Conservation (phyloP, 78 protist genomes). For the slime mould (Dictyostelium discoideum) region DNA sequence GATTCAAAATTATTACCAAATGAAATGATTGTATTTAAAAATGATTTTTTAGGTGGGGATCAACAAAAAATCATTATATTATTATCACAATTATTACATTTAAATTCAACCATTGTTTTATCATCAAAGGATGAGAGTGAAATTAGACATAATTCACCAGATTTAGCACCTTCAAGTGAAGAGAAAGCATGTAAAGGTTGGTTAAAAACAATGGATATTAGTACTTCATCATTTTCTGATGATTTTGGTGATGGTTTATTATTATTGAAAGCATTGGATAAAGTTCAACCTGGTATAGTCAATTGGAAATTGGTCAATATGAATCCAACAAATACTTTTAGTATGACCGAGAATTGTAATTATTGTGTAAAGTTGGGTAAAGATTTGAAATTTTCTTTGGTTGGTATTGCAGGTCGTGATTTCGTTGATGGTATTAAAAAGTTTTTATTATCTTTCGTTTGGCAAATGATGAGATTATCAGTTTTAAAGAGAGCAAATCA, state of each 20-base stretch:
- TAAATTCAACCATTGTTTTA: neutral
- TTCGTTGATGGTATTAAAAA: constrained; percentile 74
- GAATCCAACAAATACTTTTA: constrained; percentile 51
- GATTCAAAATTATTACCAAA: neutral
- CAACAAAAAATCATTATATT: neutral
- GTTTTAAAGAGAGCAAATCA: constrained; percentile 30
- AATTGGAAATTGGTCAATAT: constrained; percentile 68
- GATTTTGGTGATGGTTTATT: constrained; percentile 65
- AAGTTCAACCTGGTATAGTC: constrained; percentile 50
- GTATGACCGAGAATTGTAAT: constrained; percentile 81
- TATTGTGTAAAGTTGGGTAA: constrained; percentile 69
- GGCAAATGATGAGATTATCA: constrained; percentile 76
- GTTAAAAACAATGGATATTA: constrained; percentile 60
- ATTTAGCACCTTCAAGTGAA: constrained; percentile 41
- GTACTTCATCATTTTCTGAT: constrained; percentile 27
- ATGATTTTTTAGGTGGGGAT: neutral
- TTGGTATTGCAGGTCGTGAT: constrained; percentile 80
- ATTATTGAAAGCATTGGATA: constrained; percentile 55
- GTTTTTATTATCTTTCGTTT: constrained; percentile 60
- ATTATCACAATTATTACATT: constrained; percentile 35
- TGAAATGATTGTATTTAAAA: neutral
- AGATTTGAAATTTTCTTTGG: constrained; percentile 66
- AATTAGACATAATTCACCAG: constrained; percentile 25
- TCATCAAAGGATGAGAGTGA: neutral
- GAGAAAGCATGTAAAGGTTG: constrained; percentile 70